Evolutionary conservation across 306 rosid genomes (phyloP).

Genomic region (Casuarina equisetifolia): DNA sequence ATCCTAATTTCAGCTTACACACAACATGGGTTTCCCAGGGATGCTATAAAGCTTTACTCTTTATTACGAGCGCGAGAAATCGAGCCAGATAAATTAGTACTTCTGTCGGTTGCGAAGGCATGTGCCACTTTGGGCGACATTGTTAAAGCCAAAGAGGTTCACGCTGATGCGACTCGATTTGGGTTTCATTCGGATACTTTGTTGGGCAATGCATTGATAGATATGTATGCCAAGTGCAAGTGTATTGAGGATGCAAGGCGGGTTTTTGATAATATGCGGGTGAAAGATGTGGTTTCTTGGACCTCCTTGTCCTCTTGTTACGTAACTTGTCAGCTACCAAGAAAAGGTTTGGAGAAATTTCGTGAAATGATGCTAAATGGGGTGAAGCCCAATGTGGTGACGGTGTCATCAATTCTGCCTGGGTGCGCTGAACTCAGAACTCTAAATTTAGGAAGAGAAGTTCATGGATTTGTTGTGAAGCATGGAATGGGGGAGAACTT

Average conservation of each 20-base stretch:
- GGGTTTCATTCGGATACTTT: slow-evolving; percentile 40
- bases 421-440: slow-evolving; percentile 44
- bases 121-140: slow-evolving; percentile 46
- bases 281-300: slow-evolving; percentile 47
- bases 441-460: slow-evolving; percentile 36
- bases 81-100: slow-evolving; percentile 29
- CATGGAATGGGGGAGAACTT: slow-evolving; percentile 38
- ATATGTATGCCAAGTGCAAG: slow-evolving; percentile 47
- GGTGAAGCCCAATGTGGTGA: slow-evolving; percentile 37
- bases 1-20: slow-evolving; percentile 47
- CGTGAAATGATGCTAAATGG: slow-evolving; percentile 39
- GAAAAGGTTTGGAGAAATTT: slow-evolving; percentile 31
- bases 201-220: slow-evolving; percentile 40
- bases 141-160: slow-evolving; percentile 39
- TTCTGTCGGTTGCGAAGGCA: slow-evolving; percentile 44
- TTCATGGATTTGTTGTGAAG: slow-evolving; percentile 49
- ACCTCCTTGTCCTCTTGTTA: slow-evolving; percentile 40
- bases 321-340: slow-evolving; percentile 35
- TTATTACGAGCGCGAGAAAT: slow-evolving; percentile 26
- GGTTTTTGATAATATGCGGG: slow-evolving; percentile 43
- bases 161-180: slow-evolving; percentile 28
- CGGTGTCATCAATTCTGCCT: slow-evolving; percentile 45
- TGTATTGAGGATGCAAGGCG: slow-evolving; percentile 35
- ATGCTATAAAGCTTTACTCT: slow-evolving; percentile 37
- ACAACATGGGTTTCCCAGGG: slow-evolving; percentile 33